Evolutionary conservation across 2,329 filamentous ascomycete species (phyloP), one percentile per base, ranked within the genome.

Genomic region (Fusarium pseudocircinatum): DNA sequence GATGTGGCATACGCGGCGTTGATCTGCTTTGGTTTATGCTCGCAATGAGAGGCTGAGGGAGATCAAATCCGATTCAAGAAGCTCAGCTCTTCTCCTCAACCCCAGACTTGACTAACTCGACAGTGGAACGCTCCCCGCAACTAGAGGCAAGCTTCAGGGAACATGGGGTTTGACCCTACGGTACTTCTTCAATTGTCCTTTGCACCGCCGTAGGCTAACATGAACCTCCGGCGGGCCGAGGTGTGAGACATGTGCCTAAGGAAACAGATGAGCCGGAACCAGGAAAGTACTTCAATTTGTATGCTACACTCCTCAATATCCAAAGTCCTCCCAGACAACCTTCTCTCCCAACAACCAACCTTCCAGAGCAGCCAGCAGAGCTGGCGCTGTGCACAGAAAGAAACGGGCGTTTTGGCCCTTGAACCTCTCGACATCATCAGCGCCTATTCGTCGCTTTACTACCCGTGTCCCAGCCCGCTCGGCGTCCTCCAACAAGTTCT

Each of bases 301-400:
- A 43, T 43, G 50, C 26, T 40, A 47, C 34, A 14, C 5, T 40
- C 47, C 37, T 67, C 22, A 91, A 76, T 91, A 92, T 39, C 85
- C 84, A 79, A 92, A 92, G 75, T 89, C 89, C 79, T 92, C 90
- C 81, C 84, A 88, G 4, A 86, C 82, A 42, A 91, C 82, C 39
- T 85, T 83, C 75, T 89, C 88, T 0, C 86, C 87, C 2, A 83
- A 82, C 63, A 91, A 75, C 90, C 89, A 92, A 14, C 77, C 81
- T 64, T 86, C 75, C 43, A 89, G 56, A 18, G 72, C 73, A 61
- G 78, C 81, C 70, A 85, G 76, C 79, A 89, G 77, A 30, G 70
- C 80, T 24, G 83, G 81, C 7, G 84, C 83, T 0, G 86, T 84
- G 58, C 87, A 89, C 82, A 78, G 83, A 85, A 80, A 87, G 72